Evolutionary conservation across 371 early-diverging fungal genomes (phyloP), one percentile per base, ranked within the genome.

Genomic region (Conidiobolus incongruus): DNA sequence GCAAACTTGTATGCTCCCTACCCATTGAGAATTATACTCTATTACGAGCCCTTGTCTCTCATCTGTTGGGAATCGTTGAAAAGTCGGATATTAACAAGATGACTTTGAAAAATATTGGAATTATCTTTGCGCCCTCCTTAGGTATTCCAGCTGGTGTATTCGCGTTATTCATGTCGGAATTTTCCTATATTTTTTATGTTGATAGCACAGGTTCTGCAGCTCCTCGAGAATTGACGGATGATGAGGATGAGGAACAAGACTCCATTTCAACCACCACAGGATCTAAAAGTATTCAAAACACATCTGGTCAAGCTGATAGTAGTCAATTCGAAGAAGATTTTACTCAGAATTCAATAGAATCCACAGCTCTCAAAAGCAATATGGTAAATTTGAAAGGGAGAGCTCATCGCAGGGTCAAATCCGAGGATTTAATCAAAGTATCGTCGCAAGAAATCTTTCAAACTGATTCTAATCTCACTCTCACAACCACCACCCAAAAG

Each of bases 51-150:
- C 58, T 95, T 32, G 78, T 81, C 1, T 79, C 80, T 0, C 93
- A 95, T 51, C 60, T 95, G 37, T 69, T 87, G 44, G 67, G 79
- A 15, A 70, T 95, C 38, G 87, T 88, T 13, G 75, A 81, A 41
- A 65, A 77, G 37, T 58, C 76, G 1, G 76, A 75, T 21, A 55
- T 64, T 23, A 95, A 91, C 69, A 83, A 80, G 59, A 95, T 95
- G 95, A 92, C 72, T 3, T 64, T 82, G 36, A 70, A 81, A 12
- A 93, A 93, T 60, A 72, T 95, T 22, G 83, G 85, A 23, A 91
- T 93, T 42, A 87, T 95, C 0, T 91, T 92, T 50, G 78, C 89
- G 16, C 90, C 93, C 3, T 90, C 91, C 7, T 59, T 92, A 4
- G 80, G 80, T 6, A 83, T 95, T 44, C 89, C 91, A 1, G 83